These are phyloP conservation scores for Panaeolus papilionaceus DNA, from an alignment of 768 basidiomycete genomes.

Conservation along the genomic window DNA sequence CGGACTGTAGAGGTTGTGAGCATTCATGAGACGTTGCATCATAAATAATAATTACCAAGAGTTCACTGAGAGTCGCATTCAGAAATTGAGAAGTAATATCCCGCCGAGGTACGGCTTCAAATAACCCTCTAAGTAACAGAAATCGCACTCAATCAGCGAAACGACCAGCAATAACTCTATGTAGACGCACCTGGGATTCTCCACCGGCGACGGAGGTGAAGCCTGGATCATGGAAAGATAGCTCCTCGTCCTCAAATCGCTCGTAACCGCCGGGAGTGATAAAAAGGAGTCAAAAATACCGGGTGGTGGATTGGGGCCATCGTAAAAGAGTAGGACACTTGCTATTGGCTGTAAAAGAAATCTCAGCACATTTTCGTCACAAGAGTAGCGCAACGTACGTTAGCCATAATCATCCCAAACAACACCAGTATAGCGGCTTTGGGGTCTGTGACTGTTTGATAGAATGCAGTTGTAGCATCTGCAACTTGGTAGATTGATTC, in stretches of 20 bases:
- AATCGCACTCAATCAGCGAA: neutral
- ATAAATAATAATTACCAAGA: slow-evolving; percentile 25
- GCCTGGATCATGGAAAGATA: neutral
- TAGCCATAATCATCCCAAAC: slow-evolving; percentile 33
- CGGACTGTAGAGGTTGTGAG: slow-evolving; percentile 36
- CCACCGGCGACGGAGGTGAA: neutral
- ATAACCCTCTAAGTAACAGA: neutral
- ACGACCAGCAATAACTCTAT: too few relatives aligned
- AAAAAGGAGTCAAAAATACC: slow-evolving; percentile 61
- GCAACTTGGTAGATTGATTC: slow-evolving; percentile 31
- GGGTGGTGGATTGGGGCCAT: slow-evolving; percentile 53
- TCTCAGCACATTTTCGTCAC: neutral
- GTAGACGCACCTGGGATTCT: neutral
- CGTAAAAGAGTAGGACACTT: slow-evolving; percentile 58
- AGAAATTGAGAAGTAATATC: neutral
- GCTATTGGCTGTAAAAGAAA: slow-evolving; percentile 16
- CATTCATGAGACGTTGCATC: too few relatives aligned
- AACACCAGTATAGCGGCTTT: slow-evolving; percentile 57
- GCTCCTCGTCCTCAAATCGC: neutral
- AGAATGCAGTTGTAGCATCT: slow-evolving; percentile 48
- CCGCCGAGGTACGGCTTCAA: neutral
- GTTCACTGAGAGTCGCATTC: neutral
- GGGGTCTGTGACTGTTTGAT: slow-evolving; percentile 49
- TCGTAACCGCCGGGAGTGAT: slow-evolving; percentile 38
- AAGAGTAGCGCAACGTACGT: slow-evolving; percentile 30